Percentiles rank a stretch among this genome's conserved stretches.
Conservation (phyloP, 208 protist species). For the Leishmania lainsoni region DNA sequence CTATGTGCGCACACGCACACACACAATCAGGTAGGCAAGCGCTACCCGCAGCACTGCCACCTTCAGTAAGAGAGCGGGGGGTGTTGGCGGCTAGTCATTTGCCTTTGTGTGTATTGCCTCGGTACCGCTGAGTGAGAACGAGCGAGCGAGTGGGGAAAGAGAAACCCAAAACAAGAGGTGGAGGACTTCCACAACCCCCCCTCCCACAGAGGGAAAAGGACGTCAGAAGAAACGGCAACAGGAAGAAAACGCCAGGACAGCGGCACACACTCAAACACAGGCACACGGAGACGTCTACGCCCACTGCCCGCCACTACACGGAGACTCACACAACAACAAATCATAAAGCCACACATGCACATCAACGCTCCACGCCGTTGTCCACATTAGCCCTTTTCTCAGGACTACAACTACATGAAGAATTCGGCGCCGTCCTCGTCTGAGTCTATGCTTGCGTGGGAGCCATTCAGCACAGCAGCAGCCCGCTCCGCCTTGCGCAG, state of each 20-base stretch:
- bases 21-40: neutral
- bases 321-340: neutral
- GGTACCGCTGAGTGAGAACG: too few species aligned
- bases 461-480: slow-evolving; percentile 40
- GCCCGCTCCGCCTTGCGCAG: slow-evolving; percentile 29
- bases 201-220: neutral
- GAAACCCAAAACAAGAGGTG: too few species aligned
- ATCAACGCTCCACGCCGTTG: neutral
- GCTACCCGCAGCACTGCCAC: neutral
- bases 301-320: too few species aligned
- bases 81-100: too few species aligned
- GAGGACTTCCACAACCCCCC: too few species aligned
- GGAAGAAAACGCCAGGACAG: neutral
- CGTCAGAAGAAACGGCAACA: neutral
- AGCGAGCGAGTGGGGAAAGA: too few species aligned
- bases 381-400: neutral
- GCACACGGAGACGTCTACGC: too few species aligned
- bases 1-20: neutral
- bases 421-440: slow-evolving; percentile 60
- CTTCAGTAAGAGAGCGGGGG: neutral
- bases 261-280: neutral
- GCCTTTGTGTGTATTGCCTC: too few species aligned
- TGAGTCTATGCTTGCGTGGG: slow-evolving; percentile 26
- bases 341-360: neutral
- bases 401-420: slow-evolving; percentile 16